Evolutionary conservation across 2,329 filamentous ascomycete genomes (phyloP).

Genomic region (Cyphellophora europaea): DNA sequence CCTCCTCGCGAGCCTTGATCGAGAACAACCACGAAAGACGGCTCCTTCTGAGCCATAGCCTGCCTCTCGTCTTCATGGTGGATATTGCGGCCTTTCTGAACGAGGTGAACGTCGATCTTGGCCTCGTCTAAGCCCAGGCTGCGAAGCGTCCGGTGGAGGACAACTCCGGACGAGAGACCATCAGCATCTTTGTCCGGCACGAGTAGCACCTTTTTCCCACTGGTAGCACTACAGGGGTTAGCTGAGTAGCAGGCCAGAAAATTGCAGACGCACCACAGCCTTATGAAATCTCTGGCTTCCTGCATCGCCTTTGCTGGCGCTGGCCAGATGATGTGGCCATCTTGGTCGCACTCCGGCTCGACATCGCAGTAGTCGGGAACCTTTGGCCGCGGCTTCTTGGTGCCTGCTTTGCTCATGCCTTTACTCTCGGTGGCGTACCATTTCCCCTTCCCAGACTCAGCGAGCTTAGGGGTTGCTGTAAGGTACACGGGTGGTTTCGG

Average conservation of each 20-base stretch:
- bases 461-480: too few relatives aligned
- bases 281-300: conserved; percentile 46
- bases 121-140: conserved; percentile 46
- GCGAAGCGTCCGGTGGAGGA: conserved; percentile 50
- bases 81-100: conserved; percentile 51
- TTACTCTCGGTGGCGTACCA: not conserved
- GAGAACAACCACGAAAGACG: conserved; percentile 53
- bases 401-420: conserved; percentile 16
- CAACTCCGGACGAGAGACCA: conserved; percentile 55
- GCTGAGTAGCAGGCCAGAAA: not conserved
- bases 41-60: conserved; percentile 41
- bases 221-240: conserved; percentile 35
- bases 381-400: conserved; percentile 14
- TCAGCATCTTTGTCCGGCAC: conserved; percentile 63
- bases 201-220: conserved; percentile 46
- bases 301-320: conserved; percentile 48
- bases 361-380: conserved; percentile 23
- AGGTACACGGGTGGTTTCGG: too few relatives aligned
- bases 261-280: conserved; percentile 41
- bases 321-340: conserved; percentile 51
- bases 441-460: not conserved
- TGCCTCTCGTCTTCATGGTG: conserved; percentile 45
- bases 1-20: conserved; percentile 55
- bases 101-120: conserved; percentile 49
- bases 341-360: conserved; percentile 24